Percentiles rank a stretch among this genome's conserved stretches.
These are phyloP conservation scores for Acidiella bohemica DNA, from an alignment of 495 filamentous ascomycete species.

Conservation along the genomic window DNA sequence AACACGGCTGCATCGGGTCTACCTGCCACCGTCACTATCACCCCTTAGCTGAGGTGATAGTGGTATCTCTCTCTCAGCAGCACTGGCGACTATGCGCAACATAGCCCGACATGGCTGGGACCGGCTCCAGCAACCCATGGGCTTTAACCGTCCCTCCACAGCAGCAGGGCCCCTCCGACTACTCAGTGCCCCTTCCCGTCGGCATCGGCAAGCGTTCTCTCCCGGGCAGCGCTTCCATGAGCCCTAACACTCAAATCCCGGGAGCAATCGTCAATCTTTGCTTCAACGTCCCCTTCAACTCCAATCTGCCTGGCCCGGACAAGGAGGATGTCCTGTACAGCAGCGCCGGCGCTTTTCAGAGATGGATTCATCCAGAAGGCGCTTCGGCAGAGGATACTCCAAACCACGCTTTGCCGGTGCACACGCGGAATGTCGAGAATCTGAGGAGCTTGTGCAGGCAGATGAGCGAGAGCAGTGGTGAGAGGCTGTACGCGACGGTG, in stretches of 20 bases:
- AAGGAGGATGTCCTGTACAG: constrained; percentile 84
- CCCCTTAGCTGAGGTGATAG: constrained; percentile 4
- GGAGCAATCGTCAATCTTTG: constrained; percentile 45
- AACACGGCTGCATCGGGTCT: neutral
- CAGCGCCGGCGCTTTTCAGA: constrained; percentile 62
- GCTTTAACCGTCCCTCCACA: constrained; percentile 31
- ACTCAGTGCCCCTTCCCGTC: neutral
- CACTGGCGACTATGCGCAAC: constrained; percentile 61
- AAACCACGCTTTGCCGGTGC: constrained; percentile 75
- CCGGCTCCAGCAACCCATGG: constrained; percentile 63
- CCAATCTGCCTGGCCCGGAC: constrained; percentile 78
- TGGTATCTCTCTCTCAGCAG: neutral
- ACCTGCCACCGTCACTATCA: neutral
- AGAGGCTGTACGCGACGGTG: constrained; percentile 64
- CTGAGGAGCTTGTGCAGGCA: constrained; percentile 65
- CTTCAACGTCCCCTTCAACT: constrained; percentile 93
- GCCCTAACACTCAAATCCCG: constrained; percentile 28
- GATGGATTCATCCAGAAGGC: constrained; percentile 85
- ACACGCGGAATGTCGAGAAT: constrained; percentile 66
- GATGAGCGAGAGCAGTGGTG: constrained; percentile 56
- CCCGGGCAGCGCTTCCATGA: constrained; percentile 22
- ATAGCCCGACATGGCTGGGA: constrained; percentile 89
- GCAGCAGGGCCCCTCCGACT: neutral
- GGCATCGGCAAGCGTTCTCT: constrained; percentile 48
- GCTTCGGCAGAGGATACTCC: constrained; percentile 61